phyloP scores from a whole-genome alignment of 2,329 filamentous ascomycete genomes.

The Penicillium sp. region DNA sequence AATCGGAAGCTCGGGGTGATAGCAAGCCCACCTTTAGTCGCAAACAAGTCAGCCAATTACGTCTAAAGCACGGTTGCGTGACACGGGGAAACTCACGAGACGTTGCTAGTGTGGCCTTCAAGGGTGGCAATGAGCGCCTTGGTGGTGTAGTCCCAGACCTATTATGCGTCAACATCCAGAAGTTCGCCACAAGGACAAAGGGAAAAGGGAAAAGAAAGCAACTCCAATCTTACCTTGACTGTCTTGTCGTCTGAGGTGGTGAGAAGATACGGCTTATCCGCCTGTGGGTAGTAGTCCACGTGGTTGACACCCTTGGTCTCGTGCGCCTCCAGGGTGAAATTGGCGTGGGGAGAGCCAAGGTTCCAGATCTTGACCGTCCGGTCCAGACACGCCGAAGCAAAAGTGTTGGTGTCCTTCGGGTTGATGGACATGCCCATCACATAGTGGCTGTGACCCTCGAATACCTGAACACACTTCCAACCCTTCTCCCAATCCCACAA shows the following conservation, averaged over 20 bases:
- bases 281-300: conserved; percentile 76
- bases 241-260: conserved; percentile 96
- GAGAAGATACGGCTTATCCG: conserved; percentile 76
- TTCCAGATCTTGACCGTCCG: conserved; percentile 98
- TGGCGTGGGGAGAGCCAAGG: conserved; percentile 84
- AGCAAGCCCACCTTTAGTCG: conserved; percentile 36
- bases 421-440: conserved; percentile 97
- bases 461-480: conserved; percentile 97
- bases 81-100: conserved; percentile 51
- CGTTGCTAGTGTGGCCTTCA: conserved; percentile 95
- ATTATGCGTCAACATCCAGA: neutral
- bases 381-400: conserved; percentile 92
- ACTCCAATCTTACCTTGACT: conserved; percentile 59
- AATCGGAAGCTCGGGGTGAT: conserved; percentile 92
- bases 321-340: conserved; percentile 94
- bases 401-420: conserved; percentile 90
- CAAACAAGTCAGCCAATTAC: neutral
- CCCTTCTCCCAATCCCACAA: conserved; percentile 98
- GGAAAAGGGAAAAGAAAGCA: too few species aligned
- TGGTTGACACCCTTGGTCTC: conserved; percentile 98
- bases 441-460: conserved; percentile 94
- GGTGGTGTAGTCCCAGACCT: conserved; percentile 93
- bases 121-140: conserved; percentile 95
- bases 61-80: too few species aligned
- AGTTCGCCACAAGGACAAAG: neutral